These are phyloP conservation scores for Teratosphaeria zuluensis DNA, from an alignment of 2,329 filamentous ascomycete genomes.

Conservation along the genomic window DNA sequence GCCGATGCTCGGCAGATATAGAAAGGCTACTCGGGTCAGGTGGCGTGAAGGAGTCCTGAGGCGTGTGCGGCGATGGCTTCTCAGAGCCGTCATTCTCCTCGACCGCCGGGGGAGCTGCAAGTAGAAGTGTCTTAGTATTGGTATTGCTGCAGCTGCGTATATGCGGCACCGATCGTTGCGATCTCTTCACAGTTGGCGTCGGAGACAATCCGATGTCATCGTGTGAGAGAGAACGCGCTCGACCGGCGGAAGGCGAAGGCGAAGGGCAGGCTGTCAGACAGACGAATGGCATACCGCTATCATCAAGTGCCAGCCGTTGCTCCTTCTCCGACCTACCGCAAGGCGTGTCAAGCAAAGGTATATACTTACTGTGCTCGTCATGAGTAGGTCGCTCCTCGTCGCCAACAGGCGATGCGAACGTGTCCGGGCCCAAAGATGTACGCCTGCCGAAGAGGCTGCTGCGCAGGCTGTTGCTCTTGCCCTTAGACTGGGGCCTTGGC, in stretches of 20 bases:
- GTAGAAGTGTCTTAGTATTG: conserved; percentile 13
- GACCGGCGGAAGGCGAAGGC: conserved; percentile 28
- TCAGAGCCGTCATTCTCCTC: conserved; percentile 5
- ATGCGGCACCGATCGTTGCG: conserved; percentile 16
- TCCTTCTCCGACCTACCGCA: conserved; percentile 16
- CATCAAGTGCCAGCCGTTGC: conserved; percentile 12
- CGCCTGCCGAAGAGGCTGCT: conserved; percentile 41
- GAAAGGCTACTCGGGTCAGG: conserved; percentile 75
- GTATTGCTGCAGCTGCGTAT: conserved; percentile 10
- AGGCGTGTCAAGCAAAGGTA: conserved; percentile 16
- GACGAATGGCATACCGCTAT: conserved; percentile 24
- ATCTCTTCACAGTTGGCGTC: conserved; percentile 31
- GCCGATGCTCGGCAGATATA: conserved; percentile 55
- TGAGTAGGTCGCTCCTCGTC: conserved; percentile 21
- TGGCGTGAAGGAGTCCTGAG: conserved; percentile 62
- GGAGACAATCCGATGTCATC: conserved; percentile 28
- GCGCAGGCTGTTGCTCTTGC: conserved; percentile 42
- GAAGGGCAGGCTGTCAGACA: conserved; percentile 23
- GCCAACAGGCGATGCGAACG: conserved; percentile 33
- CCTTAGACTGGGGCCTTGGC: conserved; percentile 34
- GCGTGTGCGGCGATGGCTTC: conserved; percentile 49
- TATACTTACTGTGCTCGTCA: conserved; percentile 31
- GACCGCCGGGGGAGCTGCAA: conserved; percentile 13
- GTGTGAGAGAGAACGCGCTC: conserved; percentile 30
- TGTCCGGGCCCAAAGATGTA: conserved; percentile 37